Conservation (phyloP, 1,284 basidiomycete genomes). For the Exsudoporus floridanus region DNA sequence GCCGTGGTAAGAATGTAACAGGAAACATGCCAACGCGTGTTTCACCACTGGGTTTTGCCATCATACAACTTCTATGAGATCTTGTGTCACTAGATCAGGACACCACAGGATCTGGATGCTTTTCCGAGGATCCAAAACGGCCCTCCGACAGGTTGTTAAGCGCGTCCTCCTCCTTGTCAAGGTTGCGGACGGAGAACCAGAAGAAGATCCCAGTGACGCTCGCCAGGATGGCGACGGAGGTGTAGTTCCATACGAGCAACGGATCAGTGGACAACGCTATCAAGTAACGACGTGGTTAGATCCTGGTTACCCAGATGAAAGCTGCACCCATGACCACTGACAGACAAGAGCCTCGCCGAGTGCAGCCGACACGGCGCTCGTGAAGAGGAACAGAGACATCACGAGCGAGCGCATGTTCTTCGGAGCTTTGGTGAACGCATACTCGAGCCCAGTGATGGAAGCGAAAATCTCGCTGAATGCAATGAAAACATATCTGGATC, state of each 20-base stretch:
- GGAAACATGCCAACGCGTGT: not conserved
- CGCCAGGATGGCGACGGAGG: slow-evolving; percentile 44
- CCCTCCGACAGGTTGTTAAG: slow-evolving; percentile 53
- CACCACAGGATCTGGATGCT: too few species aligned
- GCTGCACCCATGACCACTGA: slow-evolving; percentile 27
- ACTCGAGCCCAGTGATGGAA: slow-evolving; percentile 83
- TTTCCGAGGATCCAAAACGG: slow-evolving; percentile 26
- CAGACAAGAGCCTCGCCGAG: slow-evolving; percentile 68
- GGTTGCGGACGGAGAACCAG: slow-evolving; percentile 58
- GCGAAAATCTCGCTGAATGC: slow-evolving; percentile 81
- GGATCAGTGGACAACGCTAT: slow-evolving; percentile 52
- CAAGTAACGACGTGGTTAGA: slow-evolving; percentile 33
- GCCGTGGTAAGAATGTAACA: not conserved
- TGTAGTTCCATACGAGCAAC: slow-evolving; percentile 56
- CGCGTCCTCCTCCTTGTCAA: slow-evolving; percentile 64
- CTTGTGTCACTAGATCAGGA: not conserved
- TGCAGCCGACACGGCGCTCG: slow-evolving; percentile 61
- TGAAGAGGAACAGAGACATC: slow-evolving; percentile 74
- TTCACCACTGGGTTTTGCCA: too few species aligned
- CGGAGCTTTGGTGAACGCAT: slow-evolving; percentile 87
- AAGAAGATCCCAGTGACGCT: slow-evolving; percentile 47
- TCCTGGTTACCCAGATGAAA: slow-evolving; percentile 29
- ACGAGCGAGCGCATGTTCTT: slow-evolving; percentile 80
- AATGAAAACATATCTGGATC: slow-evolving; percentile 56
- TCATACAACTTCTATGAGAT: too few species aligned